Base-by-base conservation (phyloP, 306 rosid species). In the Benincasa hispida region DNA sequence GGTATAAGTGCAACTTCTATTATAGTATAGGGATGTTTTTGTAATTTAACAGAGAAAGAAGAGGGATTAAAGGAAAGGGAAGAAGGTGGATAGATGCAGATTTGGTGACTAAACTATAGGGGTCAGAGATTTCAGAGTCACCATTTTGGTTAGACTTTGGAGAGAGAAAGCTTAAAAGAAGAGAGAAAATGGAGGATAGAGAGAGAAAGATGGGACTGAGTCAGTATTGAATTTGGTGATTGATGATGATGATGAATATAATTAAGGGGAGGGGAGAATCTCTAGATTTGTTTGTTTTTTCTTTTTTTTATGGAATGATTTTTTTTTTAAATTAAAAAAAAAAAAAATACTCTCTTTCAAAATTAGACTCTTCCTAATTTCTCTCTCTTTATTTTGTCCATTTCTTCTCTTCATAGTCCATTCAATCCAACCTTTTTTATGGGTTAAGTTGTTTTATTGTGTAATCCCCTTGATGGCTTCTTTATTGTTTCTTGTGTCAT, bases 61-160 rank as follows among this genome's bases (percentile, higher is more conserved):
- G 58, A 74, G 76, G 73, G 62, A 10, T 32, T 80, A 86, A 74
- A 78, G n/a, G 87, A 82, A 84, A 86, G 76, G 89, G 82, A 82
- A 86, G 83, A 87, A 86, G 87, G 87, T 80, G 82, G 86, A 79
- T 87, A 88, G 93, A 91, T 91, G 96, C 95, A 88, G 85, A 88
- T 89, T 87, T 87, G 87, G 95, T 91, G 96, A 89, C 88, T 85
- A 81, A 85, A 93, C 84, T 87, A 81, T 80, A 2, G 89, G 92
- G 86, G 90, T 90, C 96, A 90, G 93, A 90, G 89, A 82, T 83
- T 78, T 85, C 85, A 82, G 89, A 90, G 86, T 61, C 54, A 69
- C 87, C 79, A 80, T 81, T 85, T 76, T 77, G 82, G 86, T 77
- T 79, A 41, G 47, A 41, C 10, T 9, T 41, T 9, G 13, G 47